Base-by-base conservation (phyloP, 2,329 filamentous ascomycete genomes). In the Pseudocercospora macadamiae region DNA sequence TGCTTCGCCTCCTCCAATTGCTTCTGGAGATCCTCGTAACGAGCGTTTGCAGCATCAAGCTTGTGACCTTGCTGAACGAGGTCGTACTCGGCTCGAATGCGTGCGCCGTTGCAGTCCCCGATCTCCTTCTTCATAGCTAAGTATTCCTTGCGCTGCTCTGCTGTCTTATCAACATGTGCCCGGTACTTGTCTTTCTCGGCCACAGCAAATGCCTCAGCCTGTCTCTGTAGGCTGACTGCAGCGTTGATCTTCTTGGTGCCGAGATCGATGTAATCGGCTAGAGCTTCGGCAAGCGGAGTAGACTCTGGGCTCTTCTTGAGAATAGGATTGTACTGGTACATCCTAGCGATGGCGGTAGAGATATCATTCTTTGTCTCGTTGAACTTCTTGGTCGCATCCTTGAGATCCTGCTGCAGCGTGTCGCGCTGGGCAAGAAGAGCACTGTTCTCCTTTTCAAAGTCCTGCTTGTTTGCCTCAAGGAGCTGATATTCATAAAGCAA, bases 41-140 rank as follows among this genome's bases (percentile, higher is more conserved):
- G 21, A 12, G 19, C 18, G 2, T 39, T 36, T 12, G 16, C 16
- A 4, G 30, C 19, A 2, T 18, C 18, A 3, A 52, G 32, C 49
- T 52, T 30, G 32, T 23, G n/a, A 10, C 26, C 30, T 7, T 25
- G 34, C 10, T 39, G 49, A 4, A 28, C n/a, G 32, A 52, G 18
- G 2, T 52, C 49, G 9, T 32, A 32, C 26, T 49, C 47, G 9
- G 47, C 47, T 28, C 21, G 47, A 8, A 16, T 49, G 5, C 47
- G 47, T 12, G 47, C 47, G 9, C 16, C 47, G 25, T 49, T 49
- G 47, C 26, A 49, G 47, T 34, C 47, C 7, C 47, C 19, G n/a
- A 49, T 9, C n/a, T 52, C 34, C 32, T 39, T 39, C 49, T 52
- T 39, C 30, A 3, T 16, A 8, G 49, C 34, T 10, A 37, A 1